Conservation (phyloP, 768 basidiomycete genomes). For the Amanita muscaria region DNA sequence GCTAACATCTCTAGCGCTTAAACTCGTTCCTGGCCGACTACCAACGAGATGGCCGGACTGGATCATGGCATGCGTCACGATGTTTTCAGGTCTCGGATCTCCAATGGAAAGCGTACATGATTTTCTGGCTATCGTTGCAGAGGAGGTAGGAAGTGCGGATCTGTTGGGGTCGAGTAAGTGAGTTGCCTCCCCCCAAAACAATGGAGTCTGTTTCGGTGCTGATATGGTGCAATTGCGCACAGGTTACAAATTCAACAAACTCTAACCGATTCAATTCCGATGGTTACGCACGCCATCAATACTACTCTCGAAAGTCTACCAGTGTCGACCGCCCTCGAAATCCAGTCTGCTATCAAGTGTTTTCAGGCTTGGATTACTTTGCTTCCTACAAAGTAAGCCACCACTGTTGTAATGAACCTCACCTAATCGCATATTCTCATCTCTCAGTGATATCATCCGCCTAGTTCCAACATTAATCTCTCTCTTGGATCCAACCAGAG, state of each 20-base stretch:
- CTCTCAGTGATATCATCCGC: conserved; percentile 54
- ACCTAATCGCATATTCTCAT: conserved; percentile 1
- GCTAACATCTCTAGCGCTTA: conserved; percentile 64
- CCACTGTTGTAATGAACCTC: conserved; percentile 4
- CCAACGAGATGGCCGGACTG: conserved; percentile 68
- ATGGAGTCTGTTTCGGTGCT: no score
- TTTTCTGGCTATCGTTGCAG: conserved; percentile 75
- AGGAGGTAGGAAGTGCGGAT: conserved; percentile 73
- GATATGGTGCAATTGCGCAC: conserved; percentile 3
- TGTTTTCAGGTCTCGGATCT: conserved; percentile 52
- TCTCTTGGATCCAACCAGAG: conserved; percentile 45
- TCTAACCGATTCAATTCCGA: conserved; percentile 55
- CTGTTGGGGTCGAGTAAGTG: conserved; percentile 67
- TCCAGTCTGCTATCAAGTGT: conserved; percentile 68
- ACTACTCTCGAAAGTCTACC: conserved; percentile 37
- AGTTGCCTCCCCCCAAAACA: conserved; percentile 20
- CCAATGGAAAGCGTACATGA: conserved; percentile 56
- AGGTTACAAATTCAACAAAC: conserved; percentile 61
- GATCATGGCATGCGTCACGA: conserved; percentile 55
- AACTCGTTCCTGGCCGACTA: conserved; percentile 51
- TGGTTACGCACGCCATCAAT: conserved; percentile 64
- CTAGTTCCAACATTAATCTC: conserved; percentile 59
- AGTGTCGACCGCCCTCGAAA: conserved; percentile 35
- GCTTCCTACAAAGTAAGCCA: conserved; percentile 55
- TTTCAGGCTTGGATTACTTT: conserved; percentile 76